phyloP scores from a whole-genome alignment of 495 filamentous ascomycete genomes.

The Penicillium herquei region DNA sequence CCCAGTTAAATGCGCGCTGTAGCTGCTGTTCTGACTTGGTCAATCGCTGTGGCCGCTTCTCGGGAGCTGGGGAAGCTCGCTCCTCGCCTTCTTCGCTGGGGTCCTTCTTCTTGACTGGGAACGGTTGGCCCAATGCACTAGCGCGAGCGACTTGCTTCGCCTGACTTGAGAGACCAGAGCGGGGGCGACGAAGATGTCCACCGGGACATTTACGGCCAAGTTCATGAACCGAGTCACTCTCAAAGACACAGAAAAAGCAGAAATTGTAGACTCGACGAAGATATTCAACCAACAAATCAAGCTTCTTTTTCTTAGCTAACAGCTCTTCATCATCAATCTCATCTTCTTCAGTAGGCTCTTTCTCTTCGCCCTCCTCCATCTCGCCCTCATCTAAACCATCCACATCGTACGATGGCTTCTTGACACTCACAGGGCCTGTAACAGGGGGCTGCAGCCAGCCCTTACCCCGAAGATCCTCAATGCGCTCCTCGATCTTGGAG shows the following conservation, averaged over 20 bases:
- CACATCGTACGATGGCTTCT: conserved; percentile 61
- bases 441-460: conserved; percentile 71
- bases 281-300: conserved; percentile 95
- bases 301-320: conserved; percentile 90
- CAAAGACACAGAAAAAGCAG: conserved; percentile 99
- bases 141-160: conserved; percentile 84
- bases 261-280: conserved; percentile 95
- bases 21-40: conserved; percentile 87
- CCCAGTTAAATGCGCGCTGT: conserved; percentile 96
- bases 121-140: conserved; percentile 74
- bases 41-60: conserved; percentile 65
- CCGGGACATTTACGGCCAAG: conserved; percentile 93
- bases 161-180: conserved; percentile 73
- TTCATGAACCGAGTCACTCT: conserved; percentile 95
- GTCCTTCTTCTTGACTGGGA: conserved; percentile 76
- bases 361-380: conserved; percentile 66
- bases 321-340: conserved; percentile 87
- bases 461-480: conserved; percentile 71
- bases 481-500: conserved; percentile 77
- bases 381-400: conserved; percentile 72
- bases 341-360: conserved; percentile 76
- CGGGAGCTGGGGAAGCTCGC: conserved; percentile 56
- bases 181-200: conserved; percentile 88
- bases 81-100: conserved; percentile 63
- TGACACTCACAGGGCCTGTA: conserved; percentile 52